Base-by-base conservation (phyloP, 2,329 filamentous ascomycete species). In the Diplodia corticola region DNA sequence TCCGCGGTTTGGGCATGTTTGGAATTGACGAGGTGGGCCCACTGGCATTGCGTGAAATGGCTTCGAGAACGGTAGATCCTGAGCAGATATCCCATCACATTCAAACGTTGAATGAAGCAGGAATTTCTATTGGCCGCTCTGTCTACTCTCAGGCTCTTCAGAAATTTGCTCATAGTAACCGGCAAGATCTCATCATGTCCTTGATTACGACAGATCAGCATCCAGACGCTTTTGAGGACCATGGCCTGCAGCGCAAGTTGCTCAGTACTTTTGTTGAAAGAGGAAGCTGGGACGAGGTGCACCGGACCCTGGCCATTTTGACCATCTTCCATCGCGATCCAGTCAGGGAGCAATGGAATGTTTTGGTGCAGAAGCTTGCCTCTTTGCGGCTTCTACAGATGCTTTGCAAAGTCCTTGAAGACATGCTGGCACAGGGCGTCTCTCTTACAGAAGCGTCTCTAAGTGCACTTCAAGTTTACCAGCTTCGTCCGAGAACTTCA, bases 11-110 rank as follows among this genome's bases (percentile, higher is more conserved):
- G 20, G 83, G 85, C 65, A 86, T 90, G 71, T 85, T 96, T 61
- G 91, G 91, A 2, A 81, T 96, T 5, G 82, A 86, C 55, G 80
- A 83, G 40, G 89, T 97, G 68, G 93, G 93, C 0, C 89, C 92
- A 0, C 80, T 90, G 20, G 90, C 92, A 4, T 75, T 97, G 22
- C 90, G 93, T 69, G 89, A 93, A 53, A 87, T 97, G 76, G 91
- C 89, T 3, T 76, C 90, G 12, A 85, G 91, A 71, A 86, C 90
- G 63, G 76, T 80, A 1, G 83, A 84, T 10, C 76, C 86, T 0
- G 78, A 83, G 35, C 84, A 82, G 6, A 80, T 95, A n/a, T 73
- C 82, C 26, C 74, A 80, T 0, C 86, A 87, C 35, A 83, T 96
- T 28, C 75, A 82, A 28, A 83, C 87, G 64, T 80, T 97, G 3